Base-by-base conservation (phyloP, 2,329 filamentous ascomycete species). In the Neofusicoccum parvum region DNA sequence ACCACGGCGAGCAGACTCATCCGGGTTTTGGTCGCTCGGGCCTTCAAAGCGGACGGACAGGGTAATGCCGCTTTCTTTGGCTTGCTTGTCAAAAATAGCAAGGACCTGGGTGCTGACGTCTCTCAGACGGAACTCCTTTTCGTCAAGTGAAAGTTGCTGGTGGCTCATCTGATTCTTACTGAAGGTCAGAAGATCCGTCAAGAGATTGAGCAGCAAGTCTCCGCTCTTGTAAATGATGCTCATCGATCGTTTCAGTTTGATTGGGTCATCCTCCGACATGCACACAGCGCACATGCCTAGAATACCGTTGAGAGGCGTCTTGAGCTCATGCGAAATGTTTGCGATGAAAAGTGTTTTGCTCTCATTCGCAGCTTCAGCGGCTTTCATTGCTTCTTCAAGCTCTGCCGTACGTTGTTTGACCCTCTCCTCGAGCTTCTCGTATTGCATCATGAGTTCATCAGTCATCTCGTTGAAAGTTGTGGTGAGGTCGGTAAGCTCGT, bases 311-410 rank as follows among this genome's bases (percentile, higher is more conserved):
- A 98, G 84, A 0, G 95, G 95, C 1, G 95, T 99, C 75, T 97
- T 96, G 41, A 99, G 83, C 76, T 98, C 88, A 70, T 90, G 88
- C 1, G 86, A 88, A 59, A 98, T 97, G 72, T 98, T 98, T 17
- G 95, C 95, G 68, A 99, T 96, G 80, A 98, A 98, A 9, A 98
- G 83, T 0, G 95, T 98, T 80, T 99, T 99, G 83, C 92, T 96
- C 79, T 97, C 92, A 72, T 97, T 97, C 3, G 94, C 94, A n/a
- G 92, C 91, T 77, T 97, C 94, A 1, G 94, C 94, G 1, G 92
- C 92, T 79, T 92, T 92, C 76, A 97, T 97, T 80, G 90, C 96
- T 67, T 92, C 87, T 73, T 96, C 92, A 0, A 97, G 82, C 76
- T 97, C 91, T 41, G 87, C 87, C 0, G 94, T 97, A 64, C 94